These are phyloP conservation scores for Singerocomus inundabilis DNA, from an alignment of 1,284 basidiomycete genomes.

Conservation along the genomic window DNA sequence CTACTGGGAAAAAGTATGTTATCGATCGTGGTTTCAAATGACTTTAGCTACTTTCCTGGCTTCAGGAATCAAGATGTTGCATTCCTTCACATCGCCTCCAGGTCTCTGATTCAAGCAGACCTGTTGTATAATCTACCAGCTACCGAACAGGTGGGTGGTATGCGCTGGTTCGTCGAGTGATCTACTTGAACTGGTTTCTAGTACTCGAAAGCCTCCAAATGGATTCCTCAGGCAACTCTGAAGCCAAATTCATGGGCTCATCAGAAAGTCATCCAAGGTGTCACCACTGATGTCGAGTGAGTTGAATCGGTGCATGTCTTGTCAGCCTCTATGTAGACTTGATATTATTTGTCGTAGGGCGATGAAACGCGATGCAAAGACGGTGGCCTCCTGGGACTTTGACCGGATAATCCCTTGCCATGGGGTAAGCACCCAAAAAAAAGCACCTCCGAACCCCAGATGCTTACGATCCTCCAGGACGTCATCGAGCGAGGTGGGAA, in stretches of 20 bases:
- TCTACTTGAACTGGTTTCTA: constrained; percentile 29
- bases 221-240: constrained; percentile 48
- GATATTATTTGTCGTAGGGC: constrained; percentile 43
- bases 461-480: constrained; percentile 45
- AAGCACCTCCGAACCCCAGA: not conserved
- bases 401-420: constrained; percentile 91
- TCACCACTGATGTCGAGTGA: constrained; percentile 27
- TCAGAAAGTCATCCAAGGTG: constrained; percentile 45
- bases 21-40: constrained; percentile 1
- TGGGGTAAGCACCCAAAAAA: constrained; percentile 52
- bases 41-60: constrained; percentile 72
- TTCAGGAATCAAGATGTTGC: constrained; percentile 87
- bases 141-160: constrained; percentile 69
- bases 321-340: not conserved
- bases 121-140: constrained; percentile 88
- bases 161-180: not conserved
- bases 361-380: constrained; percentile 70
- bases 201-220: constrained; percentile 50
- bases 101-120: constrained; percentile 85
- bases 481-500: constrained; percentile 79
- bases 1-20: not conserved
- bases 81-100: constrained; percentile 79
- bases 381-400: constrained; percentile 82
- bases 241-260: constrained; percentile 63
- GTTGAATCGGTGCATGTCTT: constrained; percentile 4